These are phyloP conservation scores for Stemphylium lycopersici DNA, from an alignment of 2,329 filamentous ascomycete genomes.

Conservation along the genomic window DNA sequence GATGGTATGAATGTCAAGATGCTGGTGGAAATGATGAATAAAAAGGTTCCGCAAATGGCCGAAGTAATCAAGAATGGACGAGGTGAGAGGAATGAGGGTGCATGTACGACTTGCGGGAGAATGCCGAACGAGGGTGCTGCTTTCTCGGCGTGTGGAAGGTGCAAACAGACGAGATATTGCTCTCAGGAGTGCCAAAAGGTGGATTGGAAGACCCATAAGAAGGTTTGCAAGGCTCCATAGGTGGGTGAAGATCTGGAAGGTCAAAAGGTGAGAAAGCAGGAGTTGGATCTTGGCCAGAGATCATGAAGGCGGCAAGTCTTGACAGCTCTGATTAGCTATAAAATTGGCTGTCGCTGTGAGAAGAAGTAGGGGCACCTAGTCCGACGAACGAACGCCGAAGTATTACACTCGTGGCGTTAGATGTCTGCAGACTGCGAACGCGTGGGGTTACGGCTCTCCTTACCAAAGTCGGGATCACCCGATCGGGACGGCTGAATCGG, in stretches of 20 bases:
- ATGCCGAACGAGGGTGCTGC: background rate
- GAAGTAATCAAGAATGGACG: conserved; percentile 10
- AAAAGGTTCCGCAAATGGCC: conserved; percentile 14
- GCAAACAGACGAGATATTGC: conserved; percentile 21
- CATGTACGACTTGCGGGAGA: conserved; percentile 20
- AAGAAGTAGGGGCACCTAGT: no score
- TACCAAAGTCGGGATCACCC: no score
- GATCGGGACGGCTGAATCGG: no score
- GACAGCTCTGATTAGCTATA: no score
- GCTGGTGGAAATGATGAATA: conserved; percentile 21
- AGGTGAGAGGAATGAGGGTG: conserved; percentile 12
- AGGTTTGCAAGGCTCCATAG: conserved; percentile 11
- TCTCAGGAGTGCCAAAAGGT: conserved; percentile 21
- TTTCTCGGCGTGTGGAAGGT: conserved; percentile 16
- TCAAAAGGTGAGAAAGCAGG: background rate
- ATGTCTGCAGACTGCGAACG: no score
- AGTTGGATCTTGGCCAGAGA: background rate
- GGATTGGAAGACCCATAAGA: conserved; percentile 25
- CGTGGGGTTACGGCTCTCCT: no score
- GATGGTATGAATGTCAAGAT: conserved; percentile 23
- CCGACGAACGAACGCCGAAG: no score
- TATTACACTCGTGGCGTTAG: no score
- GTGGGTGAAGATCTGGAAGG: background rate
- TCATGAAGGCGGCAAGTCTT: background rate
- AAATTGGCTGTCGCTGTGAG: no score